Percentiles rank a stretch among this genome's conserved stretches.
Conservation (phyloP, 306 rosid genomes). For the Benincasa hispida region DNA sequence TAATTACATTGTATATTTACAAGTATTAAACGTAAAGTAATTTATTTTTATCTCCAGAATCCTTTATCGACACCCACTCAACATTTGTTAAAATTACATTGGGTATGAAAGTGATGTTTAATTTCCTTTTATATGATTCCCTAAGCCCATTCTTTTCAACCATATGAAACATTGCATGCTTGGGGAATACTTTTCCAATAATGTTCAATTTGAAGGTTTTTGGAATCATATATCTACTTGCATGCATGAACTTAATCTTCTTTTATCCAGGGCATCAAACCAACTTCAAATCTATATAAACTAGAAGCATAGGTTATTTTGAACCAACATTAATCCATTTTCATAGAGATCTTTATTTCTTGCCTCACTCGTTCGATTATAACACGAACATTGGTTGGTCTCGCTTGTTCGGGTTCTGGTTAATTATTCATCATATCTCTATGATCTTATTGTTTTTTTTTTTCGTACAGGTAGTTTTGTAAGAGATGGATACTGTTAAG, state of each 20-base stretch:
- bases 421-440: too few relatives aligned
- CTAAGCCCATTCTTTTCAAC: not conserved
- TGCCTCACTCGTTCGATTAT: not conserved
- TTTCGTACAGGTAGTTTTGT: slow-evolving; percentile 21
- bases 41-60: not conserved
- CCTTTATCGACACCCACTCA: not conserved
- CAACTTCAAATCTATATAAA: not conserved
- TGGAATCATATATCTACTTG: slow-evolving; percentile 2
- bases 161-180: not conserved
- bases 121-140: not conserved
- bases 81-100: not conserved
- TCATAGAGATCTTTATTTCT: not conserved
- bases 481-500: slow-evolving; percentile 35
- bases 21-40: not conserved
- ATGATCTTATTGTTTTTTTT: not conserved
- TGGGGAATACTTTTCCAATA: not conserved
- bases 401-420: too few relatives aligned
- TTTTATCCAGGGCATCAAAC: not conserved
- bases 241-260: not conserved
- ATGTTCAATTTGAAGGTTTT: not conserved
- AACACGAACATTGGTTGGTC: not conserved
- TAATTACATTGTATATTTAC: not conserved
- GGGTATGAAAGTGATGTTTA: not conserved
- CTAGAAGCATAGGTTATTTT: not conserved
- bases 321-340: not conserved